Conservation (phyloP, 208 protist genomes). For the Lotmaria passim region DNA sequence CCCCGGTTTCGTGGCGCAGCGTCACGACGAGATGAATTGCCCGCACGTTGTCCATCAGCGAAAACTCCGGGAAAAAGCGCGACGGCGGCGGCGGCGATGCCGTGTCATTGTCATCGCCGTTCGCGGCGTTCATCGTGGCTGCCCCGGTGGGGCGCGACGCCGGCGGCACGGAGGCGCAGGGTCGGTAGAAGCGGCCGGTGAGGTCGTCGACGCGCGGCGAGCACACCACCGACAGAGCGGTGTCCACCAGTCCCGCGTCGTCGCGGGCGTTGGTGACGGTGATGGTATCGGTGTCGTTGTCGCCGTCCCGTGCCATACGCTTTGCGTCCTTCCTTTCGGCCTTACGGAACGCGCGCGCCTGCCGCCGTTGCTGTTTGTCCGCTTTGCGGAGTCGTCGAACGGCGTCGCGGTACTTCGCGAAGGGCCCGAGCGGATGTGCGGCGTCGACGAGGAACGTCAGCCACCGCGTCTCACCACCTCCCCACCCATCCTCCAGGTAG, state of each 20-base stretch:
- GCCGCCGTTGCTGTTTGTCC: background rate
- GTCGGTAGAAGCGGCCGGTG: conserved; percentile 45
- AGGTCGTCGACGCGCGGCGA: conserved; percentile 43
- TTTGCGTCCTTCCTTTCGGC: background rate
- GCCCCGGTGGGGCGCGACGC: background rate
- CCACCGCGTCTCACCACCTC: conserved; percentile 15
- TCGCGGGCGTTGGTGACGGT: too few species aligned
- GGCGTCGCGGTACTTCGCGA: conserved; percentile 26
- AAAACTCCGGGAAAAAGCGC: conserved; percentile 36
- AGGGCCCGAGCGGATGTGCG: conserved; percentile 22
- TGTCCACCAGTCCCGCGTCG: conserved; percentile 14
- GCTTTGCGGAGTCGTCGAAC: conserved; percentile 8
- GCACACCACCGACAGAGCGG: conserved; percentile 37
- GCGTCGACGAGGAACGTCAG: conserved; percentile 32
- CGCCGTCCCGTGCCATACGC: background rate
- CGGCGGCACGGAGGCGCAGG: conserved; percentile 27
- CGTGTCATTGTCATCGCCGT: background rate
- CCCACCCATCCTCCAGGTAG: background rate
- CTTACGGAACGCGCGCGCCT: background rate
- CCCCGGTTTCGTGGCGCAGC: conserved; percentile 37
- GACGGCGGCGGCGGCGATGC: conserved; percentile 4
- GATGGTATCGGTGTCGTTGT: background rate
- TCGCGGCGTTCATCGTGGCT: background rate
- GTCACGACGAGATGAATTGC: conserved; percentile 41
- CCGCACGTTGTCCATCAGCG: conserved; percentile 56